Conservation (phyloP, 306 rosid species). For the Citrullus amarus region DNA sequence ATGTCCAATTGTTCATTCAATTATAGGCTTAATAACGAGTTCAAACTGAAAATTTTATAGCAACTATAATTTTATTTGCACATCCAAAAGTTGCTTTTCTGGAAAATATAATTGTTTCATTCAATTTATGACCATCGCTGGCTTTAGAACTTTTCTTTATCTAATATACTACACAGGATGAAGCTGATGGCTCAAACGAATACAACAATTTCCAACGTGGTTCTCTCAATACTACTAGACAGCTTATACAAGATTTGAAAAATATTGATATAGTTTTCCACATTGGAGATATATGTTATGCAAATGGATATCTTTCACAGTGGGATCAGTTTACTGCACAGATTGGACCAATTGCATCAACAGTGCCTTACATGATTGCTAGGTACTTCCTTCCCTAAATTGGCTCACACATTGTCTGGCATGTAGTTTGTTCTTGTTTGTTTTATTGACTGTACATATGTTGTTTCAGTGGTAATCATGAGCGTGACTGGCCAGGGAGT, state of each 20-base stretch:
- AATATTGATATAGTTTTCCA: constrained; percentile 76
- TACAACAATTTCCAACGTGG: constrained; percentile 74
- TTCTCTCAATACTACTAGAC: constrained; percentile 70
- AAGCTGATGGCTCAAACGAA: constrained; percentile 95
- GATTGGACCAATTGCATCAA: constrained; percentile 86
- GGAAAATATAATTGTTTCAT: not conserved
- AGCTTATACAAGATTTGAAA: constrained; percentile 57
- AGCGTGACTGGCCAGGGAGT: constrained; percentile 89
- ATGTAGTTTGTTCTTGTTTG: constrained; percentile 13
- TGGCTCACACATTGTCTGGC: not conserved
- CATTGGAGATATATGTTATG: constrained; percentile 86
- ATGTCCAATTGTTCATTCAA: not conserved
- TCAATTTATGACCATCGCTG: not conserved
- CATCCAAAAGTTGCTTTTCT: not conserved
- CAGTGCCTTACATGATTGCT: constrained; percentile 85
- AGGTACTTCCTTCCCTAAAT: constrained; percentile 30
- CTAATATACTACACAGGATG: constrained; percentile 48
- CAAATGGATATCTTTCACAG: constrained; percentile 87
- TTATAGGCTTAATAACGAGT: not conserved
- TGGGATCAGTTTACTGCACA: constrained; percentile 97
- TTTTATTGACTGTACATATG: constrained; percentile 9
- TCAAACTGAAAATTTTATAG: not conserved
- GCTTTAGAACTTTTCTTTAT: constrained; percentile 7
- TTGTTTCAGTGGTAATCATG: constrained; percentile 77
- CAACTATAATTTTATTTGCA: not conserved